phyloP scores from a whole-genome alignment of 2,329 filamentous ascomycete genomes.

The Curvularia spicifera region DNA sequence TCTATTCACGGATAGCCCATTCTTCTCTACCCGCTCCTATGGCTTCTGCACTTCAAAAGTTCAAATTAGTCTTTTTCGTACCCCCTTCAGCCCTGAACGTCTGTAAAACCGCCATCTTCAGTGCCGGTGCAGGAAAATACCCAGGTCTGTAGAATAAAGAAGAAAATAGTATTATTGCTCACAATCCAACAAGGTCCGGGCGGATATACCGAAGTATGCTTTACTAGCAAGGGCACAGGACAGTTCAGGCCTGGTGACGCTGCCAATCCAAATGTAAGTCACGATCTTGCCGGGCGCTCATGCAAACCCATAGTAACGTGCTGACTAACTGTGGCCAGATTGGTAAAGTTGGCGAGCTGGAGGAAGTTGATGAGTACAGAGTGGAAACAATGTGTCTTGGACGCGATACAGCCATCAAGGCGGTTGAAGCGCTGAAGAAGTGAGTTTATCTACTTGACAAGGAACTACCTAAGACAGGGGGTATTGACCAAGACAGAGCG shows the following conservation, averaged over 20 bases:
- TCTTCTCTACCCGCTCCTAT: neutral
- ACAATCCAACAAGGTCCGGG: constrained; percentile 34
- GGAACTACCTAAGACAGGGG: constrained; percentile 20
- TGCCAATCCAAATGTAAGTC: constrained; percentile 62
- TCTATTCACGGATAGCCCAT: neutral
- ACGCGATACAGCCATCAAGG: constrained; percentile 62
- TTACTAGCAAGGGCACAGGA: constrained; percentile 60
- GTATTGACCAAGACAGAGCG: constrained; percentile 35
- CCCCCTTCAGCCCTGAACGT: constrained; percentile 47
- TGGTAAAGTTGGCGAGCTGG: constrained; percentile 63
- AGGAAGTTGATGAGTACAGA: constrained; percentile 65
- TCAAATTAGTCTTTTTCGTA: constrained; percentile 56
- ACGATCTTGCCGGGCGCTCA: neutral
- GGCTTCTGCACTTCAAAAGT: constrained; percentile 28
- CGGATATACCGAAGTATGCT: constrained; percentile 54
- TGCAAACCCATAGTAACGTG: neutral
- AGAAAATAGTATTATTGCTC: too few relatives aligned
- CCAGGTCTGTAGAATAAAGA: constrained; percentile 23
- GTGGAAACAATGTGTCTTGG: constrained; percentile 70
- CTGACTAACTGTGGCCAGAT: constrained; percentile 48
- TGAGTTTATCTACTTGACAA: neutral
- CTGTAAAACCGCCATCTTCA: constrained; percentile 55
- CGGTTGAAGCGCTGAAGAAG: constrained; percentile 70
- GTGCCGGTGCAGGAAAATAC: constrained; percentile 53
- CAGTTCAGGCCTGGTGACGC: constrained; percentile 69